phyloP scores from a whole-genome alignment of 768 basidiomycete genomes.

The Mycena alexandri region DNA sequence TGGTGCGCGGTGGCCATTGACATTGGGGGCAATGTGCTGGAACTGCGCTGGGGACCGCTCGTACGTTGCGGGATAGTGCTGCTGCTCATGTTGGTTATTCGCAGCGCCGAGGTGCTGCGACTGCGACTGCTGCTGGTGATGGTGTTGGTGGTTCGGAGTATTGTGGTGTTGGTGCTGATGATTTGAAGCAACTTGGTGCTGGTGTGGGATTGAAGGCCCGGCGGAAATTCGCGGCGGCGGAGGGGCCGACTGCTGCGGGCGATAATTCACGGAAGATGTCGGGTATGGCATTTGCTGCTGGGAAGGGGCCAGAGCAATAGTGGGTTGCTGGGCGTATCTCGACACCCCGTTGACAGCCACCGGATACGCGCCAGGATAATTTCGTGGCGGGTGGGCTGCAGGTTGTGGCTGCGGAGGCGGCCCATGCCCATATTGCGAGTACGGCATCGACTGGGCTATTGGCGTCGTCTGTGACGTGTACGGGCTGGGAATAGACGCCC shows the following conservation, averaged over 20 bases:
- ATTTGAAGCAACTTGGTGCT: neutral
- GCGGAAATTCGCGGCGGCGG: conserved; percentile 15
- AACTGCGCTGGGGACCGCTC: conserved; percentile 13
- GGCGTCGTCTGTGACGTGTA: conserved; percentile 3
- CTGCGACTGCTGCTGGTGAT: no score
- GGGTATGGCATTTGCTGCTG: conserved; percentile 15
- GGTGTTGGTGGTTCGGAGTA: no score
- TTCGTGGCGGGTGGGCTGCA: conserved; percentile 3
- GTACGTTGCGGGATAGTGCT: conserved; percentile 9
- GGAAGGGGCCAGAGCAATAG: neutral
- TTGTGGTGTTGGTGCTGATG: conserved; percentile 6
- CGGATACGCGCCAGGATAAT: conserved; percentile 18
- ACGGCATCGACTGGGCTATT: conserved; percentile 9
- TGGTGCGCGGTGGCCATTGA: conserved; percentile 21
- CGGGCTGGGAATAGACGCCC: neutral
- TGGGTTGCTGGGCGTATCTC: conserved; percentile 11
- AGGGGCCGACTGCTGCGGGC: conserved; percentile 15
- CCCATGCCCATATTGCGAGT: conserved; percentile 9
- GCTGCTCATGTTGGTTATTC: neutral
- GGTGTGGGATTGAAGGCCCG: neutral
- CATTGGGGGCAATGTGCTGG: conserved; percentile 17
- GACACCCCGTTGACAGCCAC: conserved; percentile 19
- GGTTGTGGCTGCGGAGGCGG: neutral
- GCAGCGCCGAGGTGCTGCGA: no score
- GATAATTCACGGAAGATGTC: conserved; percentile 19